Percentiles rank a stretch among this genome's conserved stretches.
Conservation (phyloP, 148 eudicot species). For the Pharnaceum exiguum region DNA sequence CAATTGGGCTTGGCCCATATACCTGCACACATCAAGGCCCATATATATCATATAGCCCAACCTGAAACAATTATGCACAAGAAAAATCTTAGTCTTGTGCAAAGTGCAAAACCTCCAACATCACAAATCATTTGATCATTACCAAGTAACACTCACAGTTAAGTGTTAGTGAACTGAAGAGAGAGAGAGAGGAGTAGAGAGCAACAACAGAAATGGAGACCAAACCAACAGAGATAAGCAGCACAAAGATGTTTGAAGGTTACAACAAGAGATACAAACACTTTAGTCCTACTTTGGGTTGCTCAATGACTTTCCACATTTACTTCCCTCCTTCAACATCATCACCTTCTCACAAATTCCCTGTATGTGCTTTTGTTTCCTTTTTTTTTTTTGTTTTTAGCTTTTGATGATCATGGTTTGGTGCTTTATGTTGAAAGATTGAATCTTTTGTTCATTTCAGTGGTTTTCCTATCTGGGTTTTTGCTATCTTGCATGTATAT, state of each 20-base stretch:
- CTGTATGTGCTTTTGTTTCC: conserved; percentile 39
- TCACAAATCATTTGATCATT: no score
- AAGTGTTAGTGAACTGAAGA: no score
- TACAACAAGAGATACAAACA: conserved; percentile 94
- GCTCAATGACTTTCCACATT: conserved; percentile 83
- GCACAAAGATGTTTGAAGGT: conserved; percentile 85
- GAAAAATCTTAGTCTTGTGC: no score
- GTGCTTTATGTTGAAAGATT: not conserved
- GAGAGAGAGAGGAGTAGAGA: conserved; percentile 17
- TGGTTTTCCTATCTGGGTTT: not conserved
- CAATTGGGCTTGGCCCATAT: no score
- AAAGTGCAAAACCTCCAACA: no score
- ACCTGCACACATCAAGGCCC: no score
- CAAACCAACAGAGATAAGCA: conserved; percentile 72
- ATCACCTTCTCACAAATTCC: conserved; percentile 56
- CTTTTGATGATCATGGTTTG: not conserved
- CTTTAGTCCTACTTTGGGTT: conserved; percentile 67
- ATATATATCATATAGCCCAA: no score
- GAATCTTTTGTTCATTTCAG: not conserved
- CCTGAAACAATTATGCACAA: no score
- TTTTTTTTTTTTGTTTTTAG: not conserved
- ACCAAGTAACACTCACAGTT: no score
- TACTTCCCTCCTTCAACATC: conserved; percentile 82
- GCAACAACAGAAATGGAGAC: conserved; percentile 55
- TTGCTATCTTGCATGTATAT: conserved; percentile 2